Evolutionary conservation across 352 stramenopile species (phyloP).

Genomic region (Phytophthora sp.): DNA sequence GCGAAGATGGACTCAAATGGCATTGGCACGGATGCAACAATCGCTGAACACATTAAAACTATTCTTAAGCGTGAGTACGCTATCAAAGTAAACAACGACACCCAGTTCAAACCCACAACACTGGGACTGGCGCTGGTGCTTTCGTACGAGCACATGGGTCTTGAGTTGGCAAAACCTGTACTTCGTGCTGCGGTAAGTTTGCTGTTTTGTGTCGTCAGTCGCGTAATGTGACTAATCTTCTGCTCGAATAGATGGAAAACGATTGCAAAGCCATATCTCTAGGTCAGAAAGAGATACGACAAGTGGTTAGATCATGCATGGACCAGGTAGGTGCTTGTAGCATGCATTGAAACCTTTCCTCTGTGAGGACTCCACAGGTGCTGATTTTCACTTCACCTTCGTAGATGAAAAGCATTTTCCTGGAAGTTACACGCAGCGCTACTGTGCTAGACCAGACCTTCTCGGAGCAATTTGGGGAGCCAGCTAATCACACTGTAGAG

Average conservation of each 20-base stretch:
- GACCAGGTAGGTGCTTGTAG: constrained; percentile 68
- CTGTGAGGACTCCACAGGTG: background rate
- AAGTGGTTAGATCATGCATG: constrained; percentile 86
- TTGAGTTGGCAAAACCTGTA: constrained; percentile 96
- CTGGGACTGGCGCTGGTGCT: constrained; percentile 91
- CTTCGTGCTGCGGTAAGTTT: constrained; percentile 84
- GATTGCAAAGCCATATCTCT: constrained; percentile 90
- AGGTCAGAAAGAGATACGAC: constrained; percentile 74
- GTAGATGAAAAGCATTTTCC: constrained; percentile 83
- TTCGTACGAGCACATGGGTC: constrained; percentile 94
- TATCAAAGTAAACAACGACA: constrained; percentile 93
- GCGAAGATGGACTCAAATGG: constrained; percentile 95
- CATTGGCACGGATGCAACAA: constrained; percentile 96
- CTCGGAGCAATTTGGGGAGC: constrained; percentile 84
- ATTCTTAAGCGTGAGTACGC: constrained; percentile 98
- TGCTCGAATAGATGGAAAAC: constrained; percentile 87
- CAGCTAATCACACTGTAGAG: constrained; percentile 20
- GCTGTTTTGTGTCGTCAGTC: background rate
- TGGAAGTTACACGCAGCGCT: constrained; percentile 75
- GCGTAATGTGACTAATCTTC: constrained; percentile 13
- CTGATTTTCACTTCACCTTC: background rate
- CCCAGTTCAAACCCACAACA: constrained; percentile 94
- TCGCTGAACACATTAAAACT: constrained; percentile 98
- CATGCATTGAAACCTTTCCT: background rate
- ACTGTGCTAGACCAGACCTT: constrained; percentile 92